These are phyloP conservation scores for Fraxinus sp. DNA, from an alignment of 305 asterid genomes.

Conservation along the genomic window DNA sequence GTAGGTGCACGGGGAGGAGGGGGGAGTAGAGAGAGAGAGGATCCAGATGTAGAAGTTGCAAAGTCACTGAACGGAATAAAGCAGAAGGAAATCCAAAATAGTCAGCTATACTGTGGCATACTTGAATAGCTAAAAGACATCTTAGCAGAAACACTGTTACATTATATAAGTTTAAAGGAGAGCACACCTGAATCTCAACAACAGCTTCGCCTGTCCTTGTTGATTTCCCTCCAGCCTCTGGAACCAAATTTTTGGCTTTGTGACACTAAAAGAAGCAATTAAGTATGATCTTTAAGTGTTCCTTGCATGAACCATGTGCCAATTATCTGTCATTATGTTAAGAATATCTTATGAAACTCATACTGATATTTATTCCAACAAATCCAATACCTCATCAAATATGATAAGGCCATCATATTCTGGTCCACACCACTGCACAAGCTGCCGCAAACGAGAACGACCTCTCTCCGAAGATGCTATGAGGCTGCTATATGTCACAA, in stretches of 20 bases:
- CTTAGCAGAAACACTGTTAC: not conserved
- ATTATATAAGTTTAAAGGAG: constrained; percentile 8
- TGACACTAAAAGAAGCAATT: constrained; percentile 68
- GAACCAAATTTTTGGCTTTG: constrained; percentile 96
- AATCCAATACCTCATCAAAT: constrained; percentile 81
- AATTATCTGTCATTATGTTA: constrained; percentile 15
- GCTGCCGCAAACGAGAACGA: constrained; percentile 87
- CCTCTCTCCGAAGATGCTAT: constrained; percentile 98
- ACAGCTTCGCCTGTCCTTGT: constrained; percentile 99
- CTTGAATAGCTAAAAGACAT: not conserved
- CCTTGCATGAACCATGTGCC: constrained; percentile 25
- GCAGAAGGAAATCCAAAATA: not conserved
- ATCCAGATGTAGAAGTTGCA: not conserved
- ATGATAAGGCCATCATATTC: constrained; percentile 79
- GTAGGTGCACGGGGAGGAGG: not conserved
- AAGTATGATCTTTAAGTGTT: constrained; percentile 11
- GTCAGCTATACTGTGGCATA: not conserved
- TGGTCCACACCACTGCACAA: constrained; percentile 88
- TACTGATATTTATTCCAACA: constrained; percentile 1
- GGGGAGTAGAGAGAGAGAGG: not conserved
- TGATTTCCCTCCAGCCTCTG: constrained; percentile 94
- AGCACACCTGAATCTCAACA: constrained; percentile 89
- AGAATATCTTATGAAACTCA: constrained; percentile 23
- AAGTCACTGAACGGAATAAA: not conserved
- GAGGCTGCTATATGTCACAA: constrained; percentile 95